A percentile compares a stretch with the other conserved stretches of the same genome.
These are phyloP conservation scores for Ephemerocybe angulata DNA, from an alignment of 768 basidiomycete species.

Conservation along the genomic window DNA sequence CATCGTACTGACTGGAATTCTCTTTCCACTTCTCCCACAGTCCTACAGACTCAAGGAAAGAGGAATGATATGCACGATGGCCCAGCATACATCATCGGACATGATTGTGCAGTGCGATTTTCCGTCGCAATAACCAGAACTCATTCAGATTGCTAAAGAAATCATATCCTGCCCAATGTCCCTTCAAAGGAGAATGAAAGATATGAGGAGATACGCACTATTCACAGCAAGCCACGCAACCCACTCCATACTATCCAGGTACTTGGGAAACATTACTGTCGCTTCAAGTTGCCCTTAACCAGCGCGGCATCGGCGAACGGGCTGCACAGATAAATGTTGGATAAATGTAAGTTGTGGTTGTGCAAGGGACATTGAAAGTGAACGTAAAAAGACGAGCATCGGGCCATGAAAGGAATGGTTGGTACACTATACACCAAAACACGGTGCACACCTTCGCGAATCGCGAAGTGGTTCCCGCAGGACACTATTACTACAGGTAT, in stretches of 20 bases:
- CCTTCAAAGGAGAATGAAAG: neutral
- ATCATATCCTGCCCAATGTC: slow-evolving; percentile 71
- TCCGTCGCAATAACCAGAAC: slow-evolving; percentile 85
- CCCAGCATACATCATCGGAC: slow-evolving; percentile 92
- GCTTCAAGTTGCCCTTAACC: slow-evolving; percentile 97
- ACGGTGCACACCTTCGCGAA: no score
- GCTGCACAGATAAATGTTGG: slow-evolving; percentile 90
- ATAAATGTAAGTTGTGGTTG: no score
- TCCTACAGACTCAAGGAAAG: neutral
- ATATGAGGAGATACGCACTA: slow-evolving; percentile 45
- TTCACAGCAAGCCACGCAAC: slow-evolving; percentile 71
- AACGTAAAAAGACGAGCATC: no score
- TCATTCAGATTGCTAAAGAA: slow-evolving; percentile 97
- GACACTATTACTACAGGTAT: no score
- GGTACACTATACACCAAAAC: no score
- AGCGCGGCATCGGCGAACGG: slow-evolving; percentile 97
- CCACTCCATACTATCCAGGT: slow-evolving; percentile 99
- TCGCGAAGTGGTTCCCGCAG: no score
- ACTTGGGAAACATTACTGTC: slow-evolving; percentile 92
- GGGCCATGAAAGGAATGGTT: no score
- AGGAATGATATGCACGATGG: slow-evolving; percentile 59
- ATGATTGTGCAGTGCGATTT: slow-evolving; percentile 86
- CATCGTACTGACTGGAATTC: slow-evolving; percentile 82
- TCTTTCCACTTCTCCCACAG: slow-evolving; percentile 90
- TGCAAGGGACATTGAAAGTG: no score